Base-by-base conservation (phyloP, 73 alveolate species). In the Effrenium voratum region DNA sequence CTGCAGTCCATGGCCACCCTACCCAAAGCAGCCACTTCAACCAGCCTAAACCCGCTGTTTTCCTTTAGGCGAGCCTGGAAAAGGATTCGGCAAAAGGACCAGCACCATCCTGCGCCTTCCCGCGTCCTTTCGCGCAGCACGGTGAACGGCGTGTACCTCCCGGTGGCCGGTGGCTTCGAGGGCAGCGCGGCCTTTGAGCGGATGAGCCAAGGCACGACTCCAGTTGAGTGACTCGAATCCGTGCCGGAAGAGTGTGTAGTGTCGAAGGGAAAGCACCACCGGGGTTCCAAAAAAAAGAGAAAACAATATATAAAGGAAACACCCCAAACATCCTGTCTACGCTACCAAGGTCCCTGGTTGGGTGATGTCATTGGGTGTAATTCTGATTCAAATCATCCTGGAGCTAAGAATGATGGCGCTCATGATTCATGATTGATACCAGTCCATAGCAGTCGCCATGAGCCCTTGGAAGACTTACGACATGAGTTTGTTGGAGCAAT, bases 71-170 rank as follows among this genome's bases (percentile, higher is more conserved):
- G 63, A 52, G 63, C 63, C 19, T 19, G 19, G 8, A 52, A 52
- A 19, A 12, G 63, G 26, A 12, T 8, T 12, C 8, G 26, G 26
- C 19, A 8, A 52, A 52, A 52, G 8, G 19, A 8, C 8, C 19
- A 19, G 8, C 19, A 52, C 26, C 19, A 52, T 19, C 63, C 26
- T 12, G 26, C 19, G 8, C 19, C 19, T 52, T 52, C 19, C 82
- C 38, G 10, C 32, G 22, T 13, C 76, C 76, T 63, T 63, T 63
- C 28, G 26, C 59, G 8, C 40, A 88, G 95, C 86, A 88, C 83
- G 45, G 97, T 90, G 55, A 90, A 68, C 36, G 97, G 97, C 13
- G 10, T 90, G 59, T 90, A 90, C 87, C 52, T 70, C n/a, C 50
- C 32, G 30, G 52, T 90, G 86, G 44, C 82, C 4, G 76, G 76